These are phyloP conservation scores for Myxozyma neglecta DNA, from an alignment of 805 yeast species.

Conservation along the genomic window DNA sequence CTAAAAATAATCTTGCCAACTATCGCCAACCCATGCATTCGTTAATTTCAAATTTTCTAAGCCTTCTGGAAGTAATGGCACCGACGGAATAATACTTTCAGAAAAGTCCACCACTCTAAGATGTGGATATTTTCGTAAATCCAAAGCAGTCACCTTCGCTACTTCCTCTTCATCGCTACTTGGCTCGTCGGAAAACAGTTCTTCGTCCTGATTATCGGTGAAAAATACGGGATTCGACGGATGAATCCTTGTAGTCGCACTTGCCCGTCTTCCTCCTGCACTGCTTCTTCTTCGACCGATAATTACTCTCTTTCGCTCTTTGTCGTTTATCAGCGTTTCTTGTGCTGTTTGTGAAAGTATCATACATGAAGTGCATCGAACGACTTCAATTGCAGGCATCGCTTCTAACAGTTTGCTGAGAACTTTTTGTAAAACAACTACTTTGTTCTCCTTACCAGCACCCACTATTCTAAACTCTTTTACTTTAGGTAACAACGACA, in stretches of 20 bases:
- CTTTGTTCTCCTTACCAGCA: conserved; percentile 3
- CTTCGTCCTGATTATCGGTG: not conserved
- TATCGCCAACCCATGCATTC: conserved; percentile 1
- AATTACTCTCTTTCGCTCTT: not conserved
- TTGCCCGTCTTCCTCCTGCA: not conserved
- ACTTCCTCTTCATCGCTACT: not conserved
- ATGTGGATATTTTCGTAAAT: not conserved
- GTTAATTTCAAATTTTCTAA: not conserved
- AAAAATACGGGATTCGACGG: conserved; percentile 6
- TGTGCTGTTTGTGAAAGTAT: not conserved
- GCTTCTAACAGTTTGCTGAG: conserved; percentile 2
- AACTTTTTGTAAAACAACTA: not conserved
- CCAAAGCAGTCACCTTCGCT: not conserved
- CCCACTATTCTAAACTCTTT: conserved; percentile 1
- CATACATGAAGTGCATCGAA: conserved; percentile 3
- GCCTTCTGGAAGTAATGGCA: conserved; percentile 1
- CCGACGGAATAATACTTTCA: not conserved
- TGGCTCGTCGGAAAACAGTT: not conserved
- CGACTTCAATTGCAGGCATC: not conserved
- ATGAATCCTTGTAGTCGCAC: not conserved
- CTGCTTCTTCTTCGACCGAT: not conserved
- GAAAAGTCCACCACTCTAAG: not conserved
- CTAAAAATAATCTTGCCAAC: not conserved
- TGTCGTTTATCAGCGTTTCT: not conserved
- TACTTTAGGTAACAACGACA: not conserved